Evolutionary conservation across 2,329 filamentous ascomycete genomes (phyloP).

Genomic region (Talaromyces sp.): DNA sequence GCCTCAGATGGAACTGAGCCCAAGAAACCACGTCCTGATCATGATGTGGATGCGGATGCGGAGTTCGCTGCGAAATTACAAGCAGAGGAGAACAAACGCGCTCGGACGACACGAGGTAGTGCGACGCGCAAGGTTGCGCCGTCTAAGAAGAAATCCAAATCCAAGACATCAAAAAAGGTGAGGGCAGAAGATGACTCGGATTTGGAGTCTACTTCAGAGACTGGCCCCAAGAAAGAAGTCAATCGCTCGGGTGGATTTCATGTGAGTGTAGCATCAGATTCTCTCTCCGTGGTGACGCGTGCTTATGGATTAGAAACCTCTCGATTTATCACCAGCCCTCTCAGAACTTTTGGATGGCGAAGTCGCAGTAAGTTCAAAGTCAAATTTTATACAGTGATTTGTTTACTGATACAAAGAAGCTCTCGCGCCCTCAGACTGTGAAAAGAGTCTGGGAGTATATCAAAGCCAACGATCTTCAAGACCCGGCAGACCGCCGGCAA

Average conservation of each 20-base stretch:
- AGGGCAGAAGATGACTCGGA: constrained; percentile 77
- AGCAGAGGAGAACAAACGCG: constrained; percentile 78
- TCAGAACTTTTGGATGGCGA: constrained; percentile 43
- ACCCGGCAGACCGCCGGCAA: constrained; percentile 84
- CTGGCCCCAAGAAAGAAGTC: constrained; percentile 53
- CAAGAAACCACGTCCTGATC: constrained; percentile 60
- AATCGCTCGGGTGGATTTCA: constrained; percentile 87
- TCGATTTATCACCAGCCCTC: constrained; percentile 43
- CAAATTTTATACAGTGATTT: background rate
- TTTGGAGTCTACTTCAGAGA: constrained; percentile 57
- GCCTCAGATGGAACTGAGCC: constrained; percentile 38
- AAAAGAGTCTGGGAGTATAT: constrained; percentile 97
- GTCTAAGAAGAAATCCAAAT: constrained; percentile 59
- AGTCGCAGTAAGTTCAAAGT: constrained; percentile 33
- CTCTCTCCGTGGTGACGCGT: background rate
- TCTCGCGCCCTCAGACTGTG: constrained; percentile 90
- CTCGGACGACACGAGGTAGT: constrained; percentile 71
- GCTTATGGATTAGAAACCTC: constrained; percentile 37
- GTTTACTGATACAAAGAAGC: constrained; percentile 42
- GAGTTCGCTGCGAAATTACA: constrained; percentile 81
- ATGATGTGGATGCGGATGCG: constrained; percentile 73
- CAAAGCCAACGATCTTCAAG: constrained; percentile 80
- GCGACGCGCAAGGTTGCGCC: constrained; percentile 53
- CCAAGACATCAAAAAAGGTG: constrained; percentile 61
- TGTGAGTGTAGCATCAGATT: constrained; percentile 41